Percentiles rank a stretch among this genome's conserved stretches.
phyloP scores from a whole-genome alignment of 2,329 filamentous ascomycete species.

The Nigrospora sphaerica region DNA sequence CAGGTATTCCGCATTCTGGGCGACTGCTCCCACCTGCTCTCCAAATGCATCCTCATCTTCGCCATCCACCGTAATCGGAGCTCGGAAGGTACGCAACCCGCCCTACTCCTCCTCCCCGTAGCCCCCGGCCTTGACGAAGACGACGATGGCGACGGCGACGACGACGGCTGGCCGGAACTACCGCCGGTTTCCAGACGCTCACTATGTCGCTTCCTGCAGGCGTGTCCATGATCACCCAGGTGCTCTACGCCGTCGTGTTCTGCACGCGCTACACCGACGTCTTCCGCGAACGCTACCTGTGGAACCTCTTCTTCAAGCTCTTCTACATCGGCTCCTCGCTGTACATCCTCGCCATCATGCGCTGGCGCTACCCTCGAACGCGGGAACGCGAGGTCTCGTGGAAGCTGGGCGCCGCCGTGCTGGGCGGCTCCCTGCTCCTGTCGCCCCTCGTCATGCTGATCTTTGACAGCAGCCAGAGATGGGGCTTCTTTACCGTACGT shows the following conservation, averaged over 20 bases:
- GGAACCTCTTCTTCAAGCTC: constrained; percentile 80
- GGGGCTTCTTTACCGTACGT: constrained; percentile 45
- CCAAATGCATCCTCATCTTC: constrained; percentile 86
- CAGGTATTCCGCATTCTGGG: constrained; percentile 69
- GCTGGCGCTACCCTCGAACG: constrained; percentile 78
- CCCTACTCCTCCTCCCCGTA: not conserved
- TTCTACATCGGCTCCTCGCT: constrained; percentile 80
- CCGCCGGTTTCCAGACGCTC: constrained; percentile 3
- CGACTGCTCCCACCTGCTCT: constrained; percentile 77
- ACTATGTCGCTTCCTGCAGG: constrained; percentile 38
- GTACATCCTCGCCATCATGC: constrained; percentile 85
- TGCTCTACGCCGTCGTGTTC: constrained; percentile 82
- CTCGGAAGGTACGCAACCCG: constrained; percentile 58
- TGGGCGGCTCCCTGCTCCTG: constrained; percentile 57
- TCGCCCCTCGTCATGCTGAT: constrained; percentile 69
- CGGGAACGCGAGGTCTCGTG: constrained; percentile 87
- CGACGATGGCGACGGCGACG: too few species aligned
- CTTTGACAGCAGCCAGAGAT: constrained; percentile 42
- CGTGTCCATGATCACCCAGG: constrained; percentile 85
- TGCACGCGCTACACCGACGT: constrained; percentile 81
- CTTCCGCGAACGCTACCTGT: constrained; percentile 49
- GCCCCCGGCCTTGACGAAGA: too few species aligned
- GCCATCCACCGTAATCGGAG: constrained; percentile 84
- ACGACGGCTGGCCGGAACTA: too few species aligned
- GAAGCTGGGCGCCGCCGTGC: constrained; percentile 71